Evolutionary conservation across 441 rosid genomes (phyloP).

Genomic region (Gossypium davidsonii): DNA sequence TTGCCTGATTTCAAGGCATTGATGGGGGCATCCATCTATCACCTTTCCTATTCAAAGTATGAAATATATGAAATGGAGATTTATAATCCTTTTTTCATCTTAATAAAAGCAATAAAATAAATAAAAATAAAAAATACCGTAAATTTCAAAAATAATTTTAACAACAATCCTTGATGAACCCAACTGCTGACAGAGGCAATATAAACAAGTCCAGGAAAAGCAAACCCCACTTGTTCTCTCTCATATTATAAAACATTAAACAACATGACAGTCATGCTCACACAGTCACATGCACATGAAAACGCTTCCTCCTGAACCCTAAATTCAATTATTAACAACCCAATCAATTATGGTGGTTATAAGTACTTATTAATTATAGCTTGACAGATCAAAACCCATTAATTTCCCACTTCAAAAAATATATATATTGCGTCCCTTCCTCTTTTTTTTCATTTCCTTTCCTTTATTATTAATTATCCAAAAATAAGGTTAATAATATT

Average conservation of each 20-base stretch:
- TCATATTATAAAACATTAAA: neutral
- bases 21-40: neutral
- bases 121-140: neutral
- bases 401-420: conserved; percentile 1
- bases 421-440: conserved; percentile 6
- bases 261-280: neutral
- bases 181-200: neutral
- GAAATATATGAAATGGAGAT: neutral
- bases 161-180: neutral
- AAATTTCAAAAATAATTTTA: neutral
- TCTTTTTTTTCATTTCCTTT: conserved; percentile 2
- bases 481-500: too few species aligned
- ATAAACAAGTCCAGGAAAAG: too few species aligned
- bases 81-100: too few species aligned
- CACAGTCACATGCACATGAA: neutral
- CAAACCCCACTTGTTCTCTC: neutral
- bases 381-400: conserved; percentile 10
- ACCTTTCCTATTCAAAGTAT: neutral
- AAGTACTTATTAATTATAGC: neutral
- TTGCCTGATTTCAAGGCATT: neutral
- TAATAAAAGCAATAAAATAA: too few species aligned
- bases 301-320: neutral
- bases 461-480: neutral
- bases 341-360: neutral
- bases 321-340: neutral